These are phyloP conservation scores for Lojkania enalia DNA, from an alignment of 2,329 filamentous ascomycete genomes.

Conservation along the genomic window DNA sequence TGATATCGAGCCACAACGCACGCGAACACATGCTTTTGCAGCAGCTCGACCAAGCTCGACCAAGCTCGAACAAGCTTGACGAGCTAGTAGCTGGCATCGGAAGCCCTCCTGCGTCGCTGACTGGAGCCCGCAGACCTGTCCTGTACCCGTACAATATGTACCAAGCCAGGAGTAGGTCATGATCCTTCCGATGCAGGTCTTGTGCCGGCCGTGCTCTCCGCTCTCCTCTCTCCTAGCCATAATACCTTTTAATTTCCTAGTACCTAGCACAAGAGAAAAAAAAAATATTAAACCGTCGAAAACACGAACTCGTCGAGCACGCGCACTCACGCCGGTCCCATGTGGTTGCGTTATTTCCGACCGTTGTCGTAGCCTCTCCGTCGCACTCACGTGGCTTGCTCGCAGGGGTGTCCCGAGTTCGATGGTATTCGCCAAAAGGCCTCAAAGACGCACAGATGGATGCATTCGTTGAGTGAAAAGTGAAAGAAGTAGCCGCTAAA, in stretches of 20 bases:
- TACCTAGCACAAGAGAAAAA: slow-evolving; percentile 1
- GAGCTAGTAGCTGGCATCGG: no score
- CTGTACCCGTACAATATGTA: slow-evolving; percentile 16
- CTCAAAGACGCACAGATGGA: slow-evolving; percentile 8
- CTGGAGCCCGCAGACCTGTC: slow-evolving; percentile 24
- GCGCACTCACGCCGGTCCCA: slow-evolving; percentile 6
- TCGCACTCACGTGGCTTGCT: slow-evolving; percentile 27
- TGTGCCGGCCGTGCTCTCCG: no score
- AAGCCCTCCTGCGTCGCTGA: slow-evolving; percentile 29
- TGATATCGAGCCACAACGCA: no score
- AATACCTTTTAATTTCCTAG: slow-evolving; percentile 5
- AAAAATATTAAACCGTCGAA: not conserved
- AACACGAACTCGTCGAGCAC: slow-evolving; percentile 1
- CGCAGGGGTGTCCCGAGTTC: no score
- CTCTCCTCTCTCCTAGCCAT: not conserved
- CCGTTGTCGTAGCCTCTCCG: slow-evolving; percentile 15
- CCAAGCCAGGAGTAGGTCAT: slow-evolving; percentile 1
- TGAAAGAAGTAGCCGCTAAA: slow-evolving; percentile 22
- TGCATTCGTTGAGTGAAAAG: not conserved
- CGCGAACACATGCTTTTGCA: no score
- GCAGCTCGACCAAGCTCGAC: no score
- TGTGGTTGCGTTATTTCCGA: slow-evolving; percentile 15
- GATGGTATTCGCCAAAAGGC: slow-evolving; percentile 7
- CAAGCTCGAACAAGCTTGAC: no score
- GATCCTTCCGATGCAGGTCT: slow-evolving; percentile 18